phyloP scores from a whole-genome alignment of 495 filamentous ascomycete genomes.

The Hypoxylon lienhwacheense region DNA sequence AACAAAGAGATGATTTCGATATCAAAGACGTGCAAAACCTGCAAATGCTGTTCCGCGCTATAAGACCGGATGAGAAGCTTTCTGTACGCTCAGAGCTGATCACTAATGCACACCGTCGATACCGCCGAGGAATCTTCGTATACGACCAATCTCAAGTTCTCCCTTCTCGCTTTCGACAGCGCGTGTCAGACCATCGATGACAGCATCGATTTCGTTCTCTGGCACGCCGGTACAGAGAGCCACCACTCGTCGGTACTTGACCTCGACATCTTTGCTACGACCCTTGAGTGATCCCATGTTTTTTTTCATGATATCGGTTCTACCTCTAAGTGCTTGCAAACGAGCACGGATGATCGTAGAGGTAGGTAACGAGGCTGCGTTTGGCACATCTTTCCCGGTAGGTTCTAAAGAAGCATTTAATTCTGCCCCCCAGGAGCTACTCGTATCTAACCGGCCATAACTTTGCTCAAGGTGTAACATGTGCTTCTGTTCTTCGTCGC shows the following conservation, averaged over 20 bases:
- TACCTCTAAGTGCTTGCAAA: conserved; percentile 53
- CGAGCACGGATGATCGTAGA: conserved; percentile 47
- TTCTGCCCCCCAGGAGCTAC: conserved; percentile 44
- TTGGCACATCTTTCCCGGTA: conserved; percentile 15
- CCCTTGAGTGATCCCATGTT: conserved; percentile 58
- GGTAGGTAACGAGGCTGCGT: conserved; percentile 39
- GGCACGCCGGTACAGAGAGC: conserved; percentile 66
- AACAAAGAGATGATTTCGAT: not conserved
- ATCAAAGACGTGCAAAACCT: conserved; percentile 13
- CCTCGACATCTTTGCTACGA: conserved; percentile 66
- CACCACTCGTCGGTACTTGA: conserved; percentile 70
- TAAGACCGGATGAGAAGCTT: not conserved
- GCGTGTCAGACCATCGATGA: conserved; percentile 60
- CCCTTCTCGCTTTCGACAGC: conserved; percentile 75
- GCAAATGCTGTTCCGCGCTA: conserved; percentile 5
- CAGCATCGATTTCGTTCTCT: conserved; percentile 64
- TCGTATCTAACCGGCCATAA: conserved; percentile 42
- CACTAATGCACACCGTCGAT: conserved; percentile 57
- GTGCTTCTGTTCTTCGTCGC: conserved; percentile 52
- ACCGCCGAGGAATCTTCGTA: conserved; percentile 71
- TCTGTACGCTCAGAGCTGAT: not conserved
- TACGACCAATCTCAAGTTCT: conserved; percentile 67
- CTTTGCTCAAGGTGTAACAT: conserved; percentile 44
- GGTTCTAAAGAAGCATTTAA: conserved; percentile 36
- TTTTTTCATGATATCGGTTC: conserved; percentile 61